Evolutionary conservation across 2,329 filamentous ascomycete genomes (phyloP), one percentile per base, ranked within the genome.

Genomic region (Aspergillus tamarii): DNA sequence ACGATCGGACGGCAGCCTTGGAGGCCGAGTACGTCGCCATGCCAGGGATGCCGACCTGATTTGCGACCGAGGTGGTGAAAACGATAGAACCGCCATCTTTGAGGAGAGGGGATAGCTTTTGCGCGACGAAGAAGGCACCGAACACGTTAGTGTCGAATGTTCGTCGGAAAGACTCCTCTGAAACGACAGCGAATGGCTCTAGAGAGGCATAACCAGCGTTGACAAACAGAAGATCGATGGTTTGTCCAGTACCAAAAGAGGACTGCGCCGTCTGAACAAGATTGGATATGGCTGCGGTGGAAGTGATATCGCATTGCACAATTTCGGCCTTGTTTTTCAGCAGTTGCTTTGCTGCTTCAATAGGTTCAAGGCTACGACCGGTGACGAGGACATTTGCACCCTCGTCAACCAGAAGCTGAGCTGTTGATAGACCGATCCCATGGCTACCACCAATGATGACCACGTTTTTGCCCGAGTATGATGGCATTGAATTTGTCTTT

Each of bases 371-470:
- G 28, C 64, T 64, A n/a, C 64, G 64, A 34, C 62, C 62, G 10
- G 64, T 66, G 16, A 66, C 43, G 34, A 66, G 59, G 45, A 66
- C 64, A 45, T 62, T 26, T 26, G 59, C 48, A 19, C 57, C 62
- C 1, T 52, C n/a, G 16, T 58, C 14, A 4, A 59, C 19, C 19
- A 66, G 64, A 23, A 66, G 53, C 21, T 66, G 57, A 12, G 62
- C 62, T 1, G 64, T 64, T 32, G 62, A 50, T n/a, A 64, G 62
- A 19, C 64, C 62, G 23, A 66, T 66, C 8, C 64, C 64, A 43
- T 66, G 64, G n/a, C 52, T 66, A 32, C 62, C 64, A 8, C 64
- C 64, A 28, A 66, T 53, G 12, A 66, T 52, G 30, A 66, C 21
- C 16, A 53, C 62, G 48, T 43, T 62, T 36, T 50, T 66, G 62